phyloP scores from a whole-genome alignment of 306 rosid genomes.

The Cucurbita argyrosperma region DNA sequence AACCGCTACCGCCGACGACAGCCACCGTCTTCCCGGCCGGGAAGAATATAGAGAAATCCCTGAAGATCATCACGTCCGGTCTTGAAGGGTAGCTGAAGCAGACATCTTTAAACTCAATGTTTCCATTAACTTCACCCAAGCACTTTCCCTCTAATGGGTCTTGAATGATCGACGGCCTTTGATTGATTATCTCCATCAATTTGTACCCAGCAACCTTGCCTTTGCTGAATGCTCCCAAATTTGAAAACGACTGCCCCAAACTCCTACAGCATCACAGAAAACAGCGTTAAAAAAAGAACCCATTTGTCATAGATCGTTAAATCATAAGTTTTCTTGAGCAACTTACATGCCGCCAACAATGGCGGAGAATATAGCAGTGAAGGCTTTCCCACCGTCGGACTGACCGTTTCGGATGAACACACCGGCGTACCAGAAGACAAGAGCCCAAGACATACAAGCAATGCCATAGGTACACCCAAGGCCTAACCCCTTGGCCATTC shows the following conservation, averaged over 20 bases:
- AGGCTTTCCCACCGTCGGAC: constrained; percentile 91
- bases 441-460: constrained; percentile 99
- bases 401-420: constrained; percentile 93
- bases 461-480: constrained; percentile 98
- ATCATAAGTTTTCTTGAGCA: background rate
- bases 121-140: constrained; percentile 58
- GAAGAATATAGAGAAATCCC: constrained; percentile 72
- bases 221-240: constrained; percentile 94
- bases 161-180: constrained; percentile 68
- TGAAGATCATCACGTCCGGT: constrained; percentile 74
- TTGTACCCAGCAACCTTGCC: constrained; percentile 93
- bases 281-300: background rate
- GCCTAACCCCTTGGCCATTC: constrained; percentile 97
- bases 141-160: constrained; percentile 60
- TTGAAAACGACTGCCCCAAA: constrained; percentile 96
- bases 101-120: constrained; percentile 79
- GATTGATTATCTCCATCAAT: constrained; percentile 87
- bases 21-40: constrained; percentile 94
- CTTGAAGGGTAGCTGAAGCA: constrained; percentile 90
- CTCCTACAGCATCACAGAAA: constrained; percentile 42
- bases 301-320: background rate
- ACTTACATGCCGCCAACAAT: constrained; percentile 99
- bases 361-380: constrained; percentile 95
- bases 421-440: constrained; percentile 96
- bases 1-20: constrained; percentile 96